Evolutionary conservation across 2,329 filamentous ascomycete species (phyloP), one percentile per base, ranked within the genome.

Genomic region (Cladobotryum mycophilum): DNA sequence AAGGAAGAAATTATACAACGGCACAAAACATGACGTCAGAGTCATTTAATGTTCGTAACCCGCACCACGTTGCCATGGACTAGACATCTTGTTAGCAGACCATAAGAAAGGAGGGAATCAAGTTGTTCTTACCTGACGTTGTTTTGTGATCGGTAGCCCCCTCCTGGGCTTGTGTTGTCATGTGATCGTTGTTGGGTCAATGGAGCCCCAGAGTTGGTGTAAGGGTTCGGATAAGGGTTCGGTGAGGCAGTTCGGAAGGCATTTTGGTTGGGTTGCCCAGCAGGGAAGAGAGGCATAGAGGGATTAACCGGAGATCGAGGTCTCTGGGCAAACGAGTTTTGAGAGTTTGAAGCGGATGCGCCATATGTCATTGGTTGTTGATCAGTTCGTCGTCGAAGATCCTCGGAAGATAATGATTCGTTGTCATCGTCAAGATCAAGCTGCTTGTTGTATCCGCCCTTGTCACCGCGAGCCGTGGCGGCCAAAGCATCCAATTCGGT

Each of bases 401-500:
- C 68, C 14, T 67, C 66, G 12, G 69, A 70, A 3, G 69, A 64
- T 49, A 73, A 54, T 0, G 69, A 70, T 41, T 70, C 68, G 49
- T 70, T 65, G 56, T 73, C 70, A 17, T 73, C 71, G 35, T 73
- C 71, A 30, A 72, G 60, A 53, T 72, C 64, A 34, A 67, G 57
- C 34, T 61, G 60, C 8, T 58, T 57, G 58, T 68, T 71, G 64
- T 71, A 70, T 45, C 68, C 69, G 43, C 77, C 78, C 48, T 88
- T 88, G 65, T 95, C 90, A 52, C 90, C 90, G 63, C 91, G 85
- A 34, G 91, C 91, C 5, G 90, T 95, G 14, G 88, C 88, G 57
- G 88, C 91, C 51, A 96, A 75, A 8, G 91, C 91, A 67, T 96
- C 90, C 46, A 96, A 79, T 70, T 96, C 91, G 7, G 90, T 95